Conservation (phyloP, 257 asterid genomes). For the Solanum megistacrolobum region DNA sequence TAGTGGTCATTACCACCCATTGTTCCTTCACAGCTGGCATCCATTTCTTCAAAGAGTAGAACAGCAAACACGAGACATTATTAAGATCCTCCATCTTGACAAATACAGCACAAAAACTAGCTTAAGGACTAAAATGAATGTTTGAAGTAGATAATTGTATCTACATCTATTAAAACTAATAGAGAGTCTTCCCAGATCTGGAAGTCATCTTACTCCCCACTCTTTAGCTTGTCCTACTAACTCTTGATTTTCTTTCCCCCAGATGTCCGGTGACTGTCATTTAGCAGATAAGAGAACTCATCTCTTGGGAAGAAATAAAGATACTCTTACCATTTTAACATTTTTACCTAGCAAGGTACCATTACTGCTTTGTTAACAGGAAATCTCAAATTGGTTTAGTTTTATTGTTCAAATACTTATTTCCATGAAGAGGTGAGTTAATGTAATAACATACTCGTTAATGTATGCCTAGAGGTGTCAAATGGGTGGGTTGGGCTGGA, state of each 20-base stretch:
- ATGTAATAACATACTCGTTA: neutral
- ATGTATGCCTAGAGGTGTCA: neutral
- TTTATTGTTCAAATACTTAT: neutral
- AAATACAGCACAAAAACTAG: neutral
- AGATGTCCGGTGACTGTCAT: neutral
- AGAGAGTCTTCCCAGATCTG: neutral
- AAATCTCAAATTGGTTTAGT: neutral
- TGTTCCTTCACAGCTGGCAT: conserved; percentile 65
- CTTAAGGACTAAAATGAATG: neutral
- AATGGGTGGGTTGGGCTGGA: neutral
- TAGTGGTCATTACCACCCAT: conserved; percentile 55
- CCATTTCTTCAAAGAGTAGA: conserved; percentile 55
- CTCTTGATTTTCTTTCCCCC: neutral
- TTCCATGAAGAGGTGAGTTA: neutral
- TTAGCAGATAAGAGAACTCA: neutral
- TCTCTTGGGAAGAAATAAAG: neutral
- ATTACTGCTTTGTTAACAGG: neutral
- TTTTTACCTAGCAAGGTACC: neutral
- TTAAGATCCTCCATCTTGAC: neutral
- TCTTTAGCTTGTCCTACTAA: neutral
- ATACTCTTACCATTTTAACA: neutral
- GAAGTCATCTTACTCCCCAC: neutral
- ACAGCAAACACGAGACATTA: neutral
- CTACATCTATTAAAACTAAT: neutral
- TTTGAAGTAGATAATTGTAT: neutral